Conservation (phyloP, 148 eudicot species). For the Arctostaphylos glauca region DNA sequence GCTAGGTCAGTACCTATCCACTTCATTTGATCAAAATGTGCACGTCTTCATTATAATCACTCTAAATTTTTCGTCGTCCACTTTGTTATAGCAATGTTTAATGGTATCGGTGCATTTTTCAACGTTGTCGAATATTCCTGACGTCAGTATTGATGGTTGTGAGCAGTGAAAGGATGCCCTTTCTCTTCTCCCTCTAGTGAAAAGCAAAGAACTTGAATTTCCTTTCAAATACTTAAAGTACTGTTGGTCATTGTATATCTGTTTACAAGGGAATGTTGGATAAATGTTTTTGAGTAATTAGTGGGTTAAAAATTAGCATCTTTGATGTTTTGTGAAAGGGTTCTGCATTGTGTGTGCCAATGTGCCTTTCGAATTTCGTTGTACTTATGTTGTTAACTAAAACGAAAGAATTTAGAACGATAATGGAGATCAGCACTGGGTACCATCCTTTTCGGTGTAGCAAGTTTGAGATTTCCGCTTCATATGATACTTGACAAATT, state of each 20-base stretch:
- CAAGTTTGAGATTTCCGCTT: neutral
- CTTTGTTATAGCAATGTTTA: constrained; percentile 8
- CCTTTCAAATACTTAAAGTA: neutral
- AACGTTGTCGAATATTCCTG: neutral
- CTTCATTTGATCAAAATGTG: neutral
- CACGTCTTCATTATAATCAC: neutral
- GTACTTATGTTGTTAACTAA: neutral
- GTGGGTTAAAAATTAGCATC: neutral
- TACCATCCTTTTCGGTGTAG: neutral
- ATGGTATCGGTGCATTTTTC: neutral
- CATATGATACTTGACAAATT: neutral
- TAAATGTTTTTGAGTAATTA: neutral
- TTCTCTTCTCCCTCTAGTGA: neutral
- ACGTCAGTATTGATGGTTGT: neutral
- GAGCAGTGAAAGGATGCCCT: neutral
- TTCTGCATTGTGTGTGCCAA: neutral
- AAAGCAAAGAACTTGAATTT: neutral
- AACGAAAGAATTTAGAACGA: neutral
- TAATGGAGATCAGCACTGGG: neutral
- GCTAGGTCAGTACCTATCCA: constrained; percentile 48
- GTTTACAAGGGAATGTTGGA: neutral
- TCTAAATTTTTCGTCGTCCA: neutral
- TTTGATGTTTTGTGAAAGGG: neutral
- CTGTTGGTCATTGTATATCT: neutral
- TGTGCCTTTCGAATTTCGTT: neutral